phyloP scores from a whole-genome alignment of 768 basidiomycete species.

The Boletus edulis region DNA sequence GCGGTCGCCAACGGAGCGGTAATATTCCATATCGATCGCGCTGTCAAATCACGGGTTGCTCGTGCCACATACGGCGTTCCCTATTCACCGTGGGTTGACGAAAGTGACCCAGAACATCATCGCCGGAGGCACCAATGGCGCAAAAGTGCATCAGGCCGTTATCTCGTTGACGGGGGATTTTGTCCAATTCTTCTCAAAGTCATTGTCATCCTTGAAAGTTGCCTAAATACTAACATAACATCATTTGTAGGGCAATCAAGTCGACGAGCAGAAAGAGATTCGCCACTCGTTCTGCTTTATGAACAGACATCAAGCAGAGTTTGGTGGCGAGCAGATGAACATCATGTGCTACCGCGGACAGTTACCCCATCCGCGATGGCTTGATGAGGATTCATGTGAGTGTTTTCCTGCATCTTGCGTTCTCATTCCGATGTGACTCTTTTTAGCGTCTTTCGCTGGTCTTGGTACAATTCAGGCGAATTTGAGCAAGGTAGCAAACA shows the following conservation, averaged over 20 bases:
- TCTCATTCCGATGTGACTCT: neutral
- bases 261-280: slow-evolving; percentile 1
- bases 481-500: neutral
- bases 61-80: slow-evolving; percentile 1
- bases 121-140: neutral
- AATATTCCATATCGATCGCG: neutral
- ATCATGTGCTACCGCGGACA: slow-evolving; percentile 2
- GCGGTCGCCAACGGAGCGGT: slow-evolving; percentile 10
- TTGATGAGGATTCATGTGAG: slow-evolving; percentile 8
- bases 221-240: neutral
- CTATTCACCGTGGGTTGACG: neutral
- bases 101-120: slow-evolving; percentile 2
- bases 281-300: neutral
- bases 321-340: neutral
- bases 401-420: neutral
- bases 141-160: neutral
- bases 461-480: neutral
- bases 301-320: neutral
- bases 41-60: slow-evolving; percentile 1
- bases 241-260: neutral
- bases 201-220: neutral
- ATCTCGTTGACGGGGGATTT: neutral
- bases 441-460: neutral
- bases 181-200: slow-evolving; percentile 1
- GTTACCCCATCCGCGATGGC: neutral